Evolutionary conservation across 1,284 basidiomycete species (phyloP).

Genomic region (Cutaneotrichosporon cutaneum): DNA sequence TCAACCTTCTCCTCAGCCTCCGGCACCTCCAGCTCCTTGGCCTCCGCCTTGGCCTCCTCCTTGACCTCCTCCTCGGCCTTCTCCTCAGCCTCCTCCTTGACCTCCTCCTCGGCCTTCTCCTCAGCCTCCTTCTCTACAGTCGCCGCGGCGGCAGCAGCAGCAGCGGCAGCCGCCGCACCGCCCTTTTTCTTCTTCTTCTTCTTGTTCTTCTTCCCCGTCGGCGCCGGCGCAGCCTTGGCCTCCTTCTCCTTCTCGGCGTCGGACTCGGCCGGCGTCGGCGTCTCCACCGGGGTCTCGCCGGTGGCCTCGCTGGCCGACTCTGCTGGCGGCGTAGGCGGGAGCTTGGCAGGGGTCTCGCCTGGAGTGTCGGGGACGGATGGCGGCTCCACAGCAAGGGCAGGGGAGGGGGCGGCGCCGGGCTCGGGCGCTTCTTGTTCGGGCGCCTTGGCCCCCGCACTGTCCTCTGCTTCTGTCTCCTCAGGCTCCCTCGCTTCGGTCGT

Average conservation of each 20-base stretch:
- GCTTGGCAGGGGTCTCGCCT: neutral
- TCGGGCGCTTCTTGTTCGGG: constrained; percentile 1
- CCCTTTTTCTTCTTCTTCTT: constrained; percentile 8
- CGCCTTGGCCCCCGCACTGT: neutral
- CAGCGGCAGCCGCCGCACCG: neutral
- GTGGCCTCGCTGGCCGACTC: neutral
- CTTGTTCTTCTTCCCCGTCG: constrained; percentile 2
- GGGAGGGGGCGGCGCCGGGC: neutral
- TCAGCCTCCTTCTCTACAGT: neutral
- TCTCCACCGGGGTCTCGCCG: neutral
- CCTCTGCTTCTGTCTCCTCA: neutral
- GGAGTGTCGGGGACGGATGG: neutral
- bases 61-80: neutral
- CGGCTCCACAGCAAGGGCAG: neutral
- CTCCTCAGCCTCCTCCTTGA: neutral
- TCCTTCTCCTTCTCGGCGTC: neutral
- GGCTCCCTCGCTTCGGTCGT: neutral
- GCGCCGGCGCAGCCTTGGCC: neutral
- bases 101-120: constrained; percentile 2
- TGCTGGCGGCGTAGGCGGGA: neutral
- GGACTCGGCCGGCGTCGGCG: neutral
- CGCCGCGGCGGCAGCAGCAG: neutral
- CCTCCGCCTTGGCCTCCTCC: constrained; percentile 1
- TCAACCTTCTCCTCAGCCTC: neutral
- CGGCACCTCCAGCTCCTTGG: neutral